These are phyloP conservation scores for Rubia balearica DNA, from an alignment of 305 asterid species.

Conservation along the genomic window DNA sequence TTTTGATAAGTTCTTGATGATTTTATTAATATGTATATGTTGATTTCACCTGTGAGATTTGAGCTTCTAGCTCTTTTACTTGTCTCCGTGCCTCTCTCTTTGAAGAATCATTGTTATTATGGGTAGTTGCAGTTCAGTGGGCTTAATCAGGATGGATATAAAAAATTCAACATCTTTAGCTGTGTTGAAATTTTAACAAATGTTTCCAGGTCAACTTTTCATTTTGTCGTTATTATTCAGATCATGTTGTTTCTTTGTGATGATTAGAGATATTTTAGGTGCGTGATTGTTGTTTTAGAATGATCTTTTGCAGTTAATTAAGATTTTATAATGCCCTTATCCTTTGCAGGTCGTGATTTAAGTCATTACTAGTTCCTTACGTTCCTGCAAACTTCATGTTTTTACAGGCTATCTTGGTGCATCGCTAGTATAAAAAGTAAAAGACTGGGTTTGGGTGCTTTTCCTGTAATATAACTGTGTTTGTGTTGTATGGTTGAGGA, in stretches of 20 bases:
- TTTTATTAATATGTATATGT: not conserved
- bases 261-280: not conserved
- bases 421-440: slow-evolving; percentile 5
- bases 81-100: not conserved
- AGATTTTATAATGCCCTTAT: not conserved
- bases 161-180: not conserved
- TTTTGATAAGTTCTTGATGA: not conserved
- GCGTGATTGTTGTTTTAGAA: not conserved
- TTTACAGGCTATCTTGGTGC: slow-evolving; percentile 1
- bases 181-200: not conserved
- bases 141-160: not conserved
- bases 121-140: not conserved
- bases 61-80: not conserved
- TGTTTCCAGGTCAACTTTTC: not conserved
- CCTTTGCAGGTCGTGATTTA: not conserved
- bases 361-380: not conserved
- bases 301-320: not conserved
- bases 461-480: not conserved
- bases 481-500: slow-evolving; percentile 21
- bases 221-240: not conserved
- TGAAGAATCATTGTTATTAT: not conserved
- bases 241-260: not conserved
- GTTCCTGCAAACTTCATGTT: not conserved
- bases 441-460: not conserved
- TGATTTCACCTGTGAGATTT: not conserved